A percentile compares a stretch with the other conserved stretches of the same genome.
phyloP scores from a whole-genome alignment of 208 protist genomes.

The Tritrichomonas musculus region DNA sequence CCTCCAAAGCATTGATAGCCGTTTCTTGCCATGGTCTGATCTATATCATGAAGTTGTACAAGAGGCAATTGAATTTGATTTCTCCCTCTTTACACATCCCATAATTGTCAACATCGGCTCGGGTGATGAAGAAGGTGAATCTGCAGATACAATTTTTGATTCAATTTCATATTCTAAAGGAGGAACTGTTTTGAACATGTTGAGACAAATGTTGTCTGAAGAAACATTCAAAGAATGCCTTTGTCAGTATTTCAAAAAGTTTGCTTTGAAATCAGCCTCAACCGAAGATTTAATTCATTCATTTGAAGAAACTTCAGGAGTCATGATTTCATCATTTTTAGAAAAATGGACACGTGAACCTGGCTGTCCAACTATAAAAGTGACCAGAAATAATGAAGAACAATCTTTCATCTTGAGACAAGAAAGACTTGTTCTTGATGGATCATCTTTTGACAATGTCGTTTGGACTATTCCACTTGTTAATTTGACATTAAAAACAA shows the following conservation, averaged over 20 bases:
- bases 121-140: background rate
- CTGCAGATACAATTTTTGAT: background rate
- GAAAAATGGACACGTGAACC: background rate
- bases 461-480: no score
- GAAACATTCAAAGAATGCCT: slow-evolving; percentile 7
- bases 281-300: background rate
- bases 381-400: no score
- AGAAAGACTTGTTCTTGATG: no score
- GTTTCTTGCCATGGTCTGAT: background rate
- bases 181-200: background rate
- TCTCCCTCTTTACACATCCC: background rate
- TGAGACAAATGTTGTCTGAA: background rate
- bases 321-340: background rate
- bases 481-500: no score
- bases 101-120: background rate
- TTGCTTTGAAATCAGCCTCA: background rate
- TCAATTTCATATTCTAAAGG: background rate
- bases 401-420: no score
- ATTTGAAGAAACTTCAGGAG: background rate
- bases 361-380: no score
- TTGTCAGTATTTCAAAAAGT: background rate
- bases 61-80: background rate
- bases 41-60: background rate
- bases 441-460: no score
- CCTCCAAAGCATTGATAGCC: background rate